Conservation (phyloP, 257 asterid genomes). For the Datura wrightii region DNA sequence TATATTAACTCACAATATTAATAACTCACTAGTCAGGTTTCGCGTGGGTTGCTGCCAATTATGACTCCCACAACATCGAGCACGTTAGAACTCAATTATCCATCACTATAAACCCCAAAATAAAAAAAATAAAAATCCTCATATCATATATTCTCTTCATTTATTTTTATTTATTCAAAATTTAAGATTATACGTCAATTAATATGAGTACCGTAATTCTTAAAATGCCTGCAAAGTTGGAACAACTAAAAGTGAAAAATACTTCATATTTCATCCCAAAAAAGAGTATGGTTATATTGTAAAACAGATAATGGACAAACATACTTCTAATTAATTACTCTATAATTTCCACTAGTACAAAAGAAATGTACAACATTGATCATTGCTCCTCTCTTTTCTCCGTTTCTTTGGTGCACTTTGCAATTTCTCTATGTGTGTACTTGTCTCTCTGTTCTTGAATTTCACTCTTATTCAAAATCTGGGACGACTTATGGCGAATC, state of each 20-base stretch:
- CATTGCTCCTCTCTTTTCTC: neutral
- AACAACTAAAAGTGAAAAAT: no score
- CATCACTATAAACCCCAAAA: neutral
- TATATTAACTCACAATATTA: no score
- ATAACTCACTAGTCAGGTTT: neutral
- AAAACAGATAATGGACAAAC: neutral
- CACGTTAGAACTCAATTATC: neutral
- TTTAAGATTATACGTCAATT: no score
- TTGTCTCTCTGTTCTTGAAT: constrained; percentile 1
- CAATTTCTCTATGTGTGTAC: neutral
- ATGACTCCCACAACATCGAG: neutral
- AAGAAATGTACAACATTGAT: neutral
- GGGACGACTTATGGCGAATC: constrained; percentile 9
- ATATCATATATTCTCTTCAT: neutral
- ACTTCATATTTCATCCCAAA: neutral
- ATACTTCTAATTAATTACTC: neutral
- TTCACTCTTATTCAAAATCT: neutral
- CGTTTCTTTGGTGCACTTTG: neutral
- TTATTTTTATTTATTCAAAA: no score
- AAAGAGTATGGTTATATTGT: neutral
- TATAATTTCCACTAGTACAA: neutral
- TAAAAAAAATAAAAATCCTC: no score
- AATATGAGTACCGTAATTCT: no score
- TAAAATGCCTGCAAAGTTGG: no score
- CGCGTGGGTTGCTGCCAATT: neutral